A percentile compares a stretch with the other conserved stretches of the same genome.
Conservation (phyloP, 2,329 filamentous ascomycete species). For the Phyllosticta citriasiana region DNA sequence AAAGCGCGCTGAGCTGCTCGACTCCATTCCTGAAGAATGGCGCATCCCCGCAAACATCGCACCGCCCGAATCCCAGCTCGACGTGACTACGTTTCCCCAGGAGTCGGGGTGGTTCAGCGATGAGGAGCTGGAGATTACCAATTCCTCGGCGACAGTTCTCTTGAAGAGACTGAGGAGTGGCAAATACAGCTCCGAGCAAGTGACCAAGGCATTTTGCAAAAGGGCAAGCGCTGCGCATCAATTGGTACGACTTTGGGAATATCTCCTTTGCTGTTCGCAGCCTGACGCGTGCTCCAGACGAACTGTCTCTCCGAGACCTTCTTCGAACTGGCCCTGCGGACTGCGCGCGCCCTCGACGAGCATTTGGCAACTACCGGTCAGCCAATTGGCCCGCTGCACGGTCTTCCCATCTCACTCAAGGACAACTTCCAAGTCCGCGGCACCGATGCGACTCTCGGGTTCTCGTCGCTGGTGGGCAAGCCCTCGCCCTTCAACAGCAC, state of each 20-base stretch:
- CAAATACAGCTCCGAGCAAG: slow-evolving; percentile 42
- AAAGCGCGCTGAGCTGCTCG: slow-evolving; percentile 20
- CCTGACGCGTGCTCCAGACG: slow-evolving; percentile 30
- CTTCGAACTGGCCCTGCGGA: slow-evolving; percentile 42
- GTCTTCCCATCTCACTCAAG: slow-evolving; percentile 57
- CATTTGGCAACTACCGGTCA: slow-evolving; percentile 37
- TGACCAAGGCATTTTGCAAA: slow-evolving; percentile 46
- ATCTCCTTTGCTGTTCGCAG: neutral
- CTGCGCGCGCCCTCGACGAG: slow-evolving; percentile 44
- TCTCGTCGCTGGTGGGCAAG: slow-evolving; percentile 51
- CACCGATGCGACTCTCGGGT: slow-evolving; percentile 53
- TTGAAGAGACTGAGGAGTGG: slow-evolving; percentile 30
- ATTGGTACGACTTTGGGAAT: slow-evolving; percentile 27
- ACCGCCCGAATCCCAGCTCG: slow-evolving; percentile 43
- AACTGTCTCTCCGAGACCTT: slow-evolving; percentile 52
- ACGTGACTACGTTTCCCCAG: slow-evolving; percentile 47
- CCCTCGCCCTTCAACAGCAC: slow-evolving; percentile 47
- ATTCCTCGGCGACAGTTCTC: slow-evolving; percentile 30
- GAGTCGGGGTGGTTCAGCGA: slow-evolving; percentile 50
- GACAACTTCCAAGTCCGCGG: slow-evolving; percentile 58
- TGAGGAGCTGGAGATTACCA: slow-evolving; percentile 43
- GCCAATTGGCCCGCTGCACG: slow-evolving; percentile 55
- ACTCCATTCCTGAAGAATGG: slow-evolving; percentile 11
- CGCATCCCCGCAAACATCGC: slow-evolving; percentile 30
- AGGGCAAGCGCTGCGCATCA: slow-evolving; percentile 46